phyloP scores from a whole-genome alignment of 352 stramenopile genomes.

The Globisporangium heterothallicum region DNA sequence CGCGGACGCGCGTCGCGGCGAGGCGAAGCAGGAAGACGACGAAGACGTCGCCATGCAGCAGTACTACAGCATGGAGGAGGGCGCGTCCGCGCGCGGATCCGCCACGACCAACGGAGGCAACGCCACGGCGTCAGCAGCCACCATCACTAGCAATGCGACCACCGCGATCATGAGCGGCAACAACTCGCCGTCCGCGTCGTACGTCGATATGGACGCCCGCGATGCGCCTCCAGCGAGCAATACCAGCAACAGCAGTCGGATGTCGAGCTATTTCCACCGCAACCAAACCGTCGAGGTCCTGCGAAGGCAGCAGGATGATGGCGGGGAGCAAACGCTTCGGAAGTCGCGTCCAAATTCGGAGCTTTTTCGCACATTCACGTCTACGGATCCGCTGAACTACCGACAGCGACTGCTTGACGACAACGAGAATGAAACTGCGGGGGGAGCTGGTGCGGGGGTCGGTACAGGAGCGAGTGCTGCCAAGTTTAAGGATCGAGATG shows the following conservation, averaged over 20 bases:
- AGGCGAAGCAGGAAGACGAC: no score
- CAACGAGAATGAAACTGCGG: slow-evolving; percentile 19
- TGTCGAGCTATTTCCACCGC: slow-evolving; percentile 49
- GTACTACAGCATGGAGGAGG: slow-evolving; percentile 16
- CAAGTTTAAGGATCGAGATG: slow-evolving; percentile 9
- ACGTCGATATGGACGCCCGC: slow-evolving; percentile 14
- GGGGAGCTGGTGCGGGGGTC: neutral
- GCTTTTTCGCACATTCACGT: slow-evolving; percentile 70
- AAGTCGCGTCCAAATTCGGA: slow-evolving; percentile 49
- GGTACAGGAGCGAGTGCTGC: slow-evolving; percentile 1
- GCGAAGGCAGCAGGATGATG: slow-evolving; percentile 20
- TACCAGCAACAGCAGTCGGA: slow-evolving; percentile 14
- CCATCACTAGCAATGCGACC: slow-evolving; percentile 1
- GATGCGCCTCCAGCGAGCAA: slow-evolving; percentile 9
- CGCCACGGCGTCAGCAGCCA: slow-evolving; percentile 2
- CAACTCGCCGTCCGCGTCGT: slow-evolving; percentile 13
- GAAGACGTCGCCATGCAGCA: neutral
- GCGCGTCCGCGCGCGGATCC: neutral
- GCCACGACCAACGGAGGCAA: neutral
- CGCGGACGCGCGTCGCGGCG: neutral
- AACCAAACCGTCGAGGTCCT: slow-evolving; percentile 76
- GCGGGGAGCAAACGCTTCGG: slow-evolving; percentile 22
- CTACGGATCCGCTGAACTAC: slow-evolving; percentile 50
- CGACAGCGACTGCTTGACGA: slow-evolving; percentile 55
- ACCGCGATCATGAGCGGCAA: slow-evolving; percentile 16